A percentile compares a stretch with the other conserved stretches of the same genome.
Conservation (phyloP, 176 grass and related monocot genomes). For the Calamus simplicifolius region DNA sequence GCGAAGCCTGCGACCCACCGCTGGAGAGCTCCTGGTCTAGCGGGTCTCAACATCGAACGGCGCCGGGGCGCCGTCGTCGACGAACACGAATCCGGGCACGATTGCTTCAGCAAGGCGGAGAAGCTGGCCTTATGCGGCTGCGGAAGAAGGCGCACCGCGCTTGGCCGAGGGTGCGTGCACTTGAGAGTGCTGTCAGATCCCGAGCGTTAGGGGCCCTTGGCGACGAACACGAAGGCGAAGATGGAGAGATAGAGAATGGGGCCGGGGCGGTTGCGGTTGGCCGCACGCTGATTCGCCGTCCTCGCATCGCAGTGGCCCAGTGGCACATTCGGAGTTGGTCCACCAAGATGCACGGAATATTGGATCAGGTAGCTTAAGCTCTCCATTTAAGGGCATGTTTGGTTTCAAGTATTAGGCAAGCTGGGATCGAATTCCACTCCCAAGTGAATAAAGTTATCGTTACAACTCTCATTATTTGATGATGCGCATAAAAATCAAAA, state of each 20-base stretch:
- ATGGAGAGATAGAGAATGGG: slow-evolving; percentile 35
- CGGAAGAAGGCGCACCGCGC: too few relatives aligned
- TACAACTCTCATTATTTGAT: too few relatives aligned
- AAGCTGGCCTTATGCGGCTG: too few relatives aligned
- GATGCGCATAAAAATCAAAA: too few relatives aligned
- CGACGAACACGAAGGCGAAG: slow-evolving; percentile 27
- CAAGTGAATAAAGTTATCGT: too few relatives aligned
- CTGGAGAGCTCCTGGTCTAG: slow-evolving; percentile 67
- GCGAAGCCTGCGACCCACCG: slow-evolving; percentile 29
- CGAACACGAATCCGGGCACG: too few relatives aligned
- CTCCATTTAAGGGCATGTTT: too few relatives aligned
- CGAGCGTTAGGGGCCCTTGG: slow-evolving; percentile 46
- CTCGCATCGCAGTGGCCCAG: slow-evolving; percentile 56
- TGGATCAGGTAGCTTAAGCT: too few relatives aligned
- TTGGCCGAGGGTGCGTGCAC: slow-evolving; percentile 76
- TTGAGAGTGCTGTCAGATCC: slow-evolving; percentile 75
- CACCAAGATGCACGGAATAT: slow-evolving; percentile 40
- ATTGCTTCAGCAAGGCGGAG: too few relatives aligned
- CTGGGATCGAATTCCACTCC: too few relatives aligned
- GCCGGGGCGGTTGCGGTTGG: slow-evolving; percentile 60
- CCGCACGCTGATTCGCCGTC: slow-evolving; percentile 52
- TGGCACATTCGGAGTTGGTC: slow-evolving; percentile 57
- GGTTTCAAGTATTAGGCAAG: too few relatives aligned
- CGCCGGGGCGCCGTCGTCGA: slow-evolving; percentile 45
- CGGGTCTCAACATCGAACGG: slow-evolving; percentile 42